Evolutionary conservation across 345 rosid genomes (phyloP), one percentile per base, ranked within the genome.

Genomic region (Aegle marmelos): DNA sequence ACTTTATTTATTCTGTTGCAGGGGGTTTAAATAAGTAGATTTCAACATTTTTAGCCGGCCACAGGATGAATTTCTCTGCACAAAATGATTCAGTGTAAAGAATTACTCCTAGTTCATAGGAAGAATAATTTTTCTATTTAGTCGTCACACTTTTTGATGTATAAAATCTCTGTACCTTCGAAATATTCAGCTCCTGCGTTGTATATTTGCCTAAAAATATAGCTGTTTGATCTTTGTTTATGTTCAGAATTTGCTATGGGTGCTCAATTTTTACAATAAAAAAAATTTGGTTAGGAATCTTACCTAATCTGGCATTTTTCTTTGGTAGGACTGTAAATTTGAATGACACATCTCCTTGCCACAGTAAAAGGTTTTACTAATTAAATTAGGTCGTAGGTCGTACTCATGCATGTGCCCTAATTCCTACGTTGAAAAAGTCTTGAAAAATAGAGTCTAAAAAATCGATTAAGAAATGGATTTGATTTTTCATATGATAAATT

Each of bases 1-100:
- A 95, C 88, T 92, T 95, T 70, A 81, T 95, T 9, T 93, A 92
- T 78, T 36, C 91, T 76, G 87, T 84, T 72, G 78, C 97, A 13
- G 75, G 90, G 82, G 94, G 94, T 82, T 88, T 95, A 81, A 93
- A 53, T 2, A 53, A 92, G 27, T 95, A 82, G 82, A 86, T 17
- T 28, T n/a, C 58, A 28, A 28, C 56, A 50, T 24, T 72, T 53
- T 70, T 83, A n/a, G 24, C 72, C 39, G 28, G 45, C 28, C 50
- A 57, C 37, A 58, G 39, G 50, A 33, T 66, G 66, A 76, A 54
- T 57, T 36, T 72, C 9, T 39, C 64, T 25, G 27, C 33, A 31
- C 22, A 41, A 63, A 63, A 58, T 2, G n/a, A 34, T 56, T 24
- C 13, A 9, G 33, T 13, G 6, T 31, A 45, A 45, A 62, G 41